Conservation (phyloP, 1,139 yeast species). For the Protomyces arabidopsidicola region DNA sequence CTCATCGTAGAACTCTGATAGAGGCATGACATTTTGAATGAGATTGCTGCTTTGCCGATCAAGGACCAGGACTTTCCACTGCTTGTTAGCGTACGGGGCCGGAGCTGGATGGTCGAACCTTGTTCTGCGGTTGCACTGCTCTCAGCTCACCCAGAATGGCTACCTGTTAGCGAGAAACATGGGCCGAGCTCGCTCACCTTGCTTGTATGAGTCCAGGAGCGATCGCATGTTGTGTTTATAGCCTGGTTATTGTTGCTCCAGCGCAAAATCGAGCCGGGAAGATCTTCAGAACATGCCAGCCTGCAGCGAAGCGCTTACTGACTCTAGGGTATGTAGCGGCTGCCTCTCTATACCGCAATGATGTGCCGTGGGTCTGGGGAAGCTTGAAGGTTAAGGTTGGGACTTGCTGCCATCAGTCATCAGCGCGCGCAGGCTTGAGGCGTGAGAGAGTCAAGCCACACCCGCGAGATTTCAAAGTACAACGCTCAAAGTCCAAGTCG, state of each 20-base stretch:
- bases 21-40: slow-evolving; percentile 41
- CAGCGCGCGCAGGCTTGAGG: too few species aligned
- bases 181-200: not conserved
- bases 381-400: too few species aligned
- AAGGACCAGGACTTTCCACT: slow-evolving; percentile 45
- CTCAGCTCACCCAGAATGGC: slow-evolving; percentile 12
- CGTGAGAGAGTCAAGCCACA: too few species aligned
- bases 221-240: not conserved
- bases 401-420: too few species aligned
- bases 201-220: slow-evolving; percentile 10
- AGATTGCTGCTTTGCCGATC: slow-evolving; percentile 42
- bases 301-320: too few species aligned
- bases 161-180: not conserved
- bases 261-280: not conserved
- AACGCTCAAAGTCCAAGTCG: too few species aligned
- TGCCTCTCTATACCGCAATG: not conserved
- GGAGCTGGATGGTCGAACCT: not conserved
- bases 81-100: not conserved
- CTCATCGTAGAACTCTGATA: slow-evolving; percentile 43
- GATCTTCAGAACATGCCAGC: too few species aligned
- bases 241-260: not conserved
- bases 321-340: too few species aligned
- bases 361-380: not conserved
- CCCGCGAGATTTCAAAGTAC: too few species aligned
- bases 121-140: slow-evolving; percentile 18